Base-by-base conservation (phyloP, 2,329 filamentous ascomycete species). In the Aspergillaceae sp. region DNA sequence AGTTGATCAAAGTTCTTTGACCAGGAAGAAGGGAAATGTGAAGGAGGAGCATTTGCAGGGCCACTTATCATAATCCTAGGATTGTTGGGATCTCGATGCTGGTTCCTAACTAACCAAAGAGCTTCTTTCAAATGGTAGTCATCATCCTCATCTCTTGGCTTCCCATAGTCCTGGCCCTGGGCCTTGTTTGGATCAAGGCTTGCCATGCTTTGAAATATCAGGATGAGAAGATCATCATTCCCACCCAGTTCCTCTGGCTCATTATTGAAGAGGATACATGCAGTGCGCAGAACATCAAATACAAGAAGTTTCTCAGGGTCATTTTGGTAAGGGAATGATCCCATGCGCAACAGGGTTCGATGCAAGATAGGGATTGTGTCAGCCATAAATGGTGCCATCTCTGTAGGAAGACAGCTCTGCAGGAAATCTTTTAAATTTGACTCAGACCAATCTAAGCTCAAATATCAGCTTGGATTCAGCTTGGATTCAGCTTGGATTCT, bases 321-420 rank as follows among this genome's bases (percentile, higher is more conserved):
- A 26, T 43, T 43, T 27, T 43, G 42, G 11, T 43, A 43, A 6
- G 42, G 42, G 34, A 43, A 43, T 35, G 42, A 43, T 7, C 42
- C 42, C 4, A 43, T 27, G 19, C 33, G 42, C 42, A 43, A 26
- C 11, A 43, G 30, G 6, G 26, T 34, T 11, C 42, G 42, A 36
- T 43, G 42, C 34, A 43, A 26, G n/a, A 43, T 36, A 7, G 42
- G 42, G 8, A 34, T 34, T n/a, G 32, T 33, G 26, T 43, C 42
- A 10, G n/a, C 5, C 9, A 43, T 5, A 10, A 9, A 28, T 10
- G 32, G 11, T 36, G 19, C 19, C 7, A 43, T n/a, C 8, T 37
- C 42, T 29, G 30, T 11, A 19, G 32, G 30, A 43, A 43, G 34
- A 27, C 29, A 35, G 5, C 42, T 36, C 36, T 38, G 36, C 26